These are phyloP conservation scores for Rauvolfia tetraphylla DNA, from an alignment of 257 asterid genomes.

Conservation along the genomic window DNA sequence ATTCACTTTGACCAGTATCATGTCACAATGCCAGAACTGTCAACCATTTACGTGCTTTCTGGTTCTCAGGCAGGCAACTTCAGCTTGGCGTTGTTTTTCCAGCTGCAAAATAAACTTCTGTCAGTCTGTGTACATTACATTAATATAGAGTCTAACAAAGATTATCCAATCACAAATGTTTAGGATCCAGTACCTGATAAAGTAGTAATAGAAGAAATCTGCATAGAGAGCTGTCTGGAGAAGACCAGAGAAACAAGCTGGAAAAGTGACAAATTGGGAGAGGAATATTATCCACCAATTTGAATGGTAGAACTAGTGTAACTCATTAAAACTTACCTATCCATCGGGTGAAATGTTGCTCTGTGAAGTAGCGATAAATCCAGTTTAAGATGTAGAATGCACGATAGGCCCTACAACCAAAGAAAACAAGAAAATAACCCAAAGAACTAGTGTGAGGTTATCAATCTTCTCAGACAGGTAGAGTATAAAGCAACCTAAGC, in stretches of 20 bases:
- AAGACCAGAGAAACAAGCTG: slow-evolving; percentile 82
- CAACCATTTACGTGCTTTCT: background rate
- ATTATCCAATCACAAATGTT: background rate
- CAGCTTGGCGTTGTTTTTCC: slow-evolving; percentile 48
- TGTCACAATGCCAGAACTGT: background rate
- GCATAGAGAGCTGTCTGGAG: slow-evolving; percentile 88
- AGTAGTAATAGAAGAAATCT: slow-evolving; percentile 95
- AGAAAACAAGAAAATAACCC: slow-evolving; percentile 4
- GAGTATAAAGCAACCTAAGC: background rate
- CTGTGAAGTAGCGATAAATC: slow-evolving; percentile 92
- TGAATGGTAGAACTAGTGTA: slow-evolving; percentile 7
- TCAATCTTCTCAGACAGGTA: background rate
- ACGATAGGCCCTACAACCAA: slow-evolving; percentile 71
- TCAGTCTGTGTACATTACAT: slow-evolving; percentile 2
- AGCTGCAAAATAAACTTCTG: slow-evolving; percentile 40
- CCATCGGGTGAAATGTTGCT: slow-evolving; percentile 68
- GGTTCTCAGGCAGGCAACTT: slow-evolving; percentile 67
- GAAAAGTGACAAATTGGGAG: slow-evolving; percentile 6
- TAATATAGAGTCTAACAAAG: background rate
- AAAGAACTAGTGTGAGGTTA: background rate
- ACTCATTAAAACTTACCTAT: slow-evolving; percentile 52
- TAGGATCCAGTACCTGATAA: slow-evolving; percentile 54
- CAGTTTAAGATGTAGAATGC: slow-evolving; percentile 84
- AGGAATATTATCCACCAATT: slow-evolving; percentile 13
- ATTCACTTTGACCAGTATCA: background rate